Conservation (phyloP, 257 asterid species). For the Oldenlandia corymbosa region DNA sequence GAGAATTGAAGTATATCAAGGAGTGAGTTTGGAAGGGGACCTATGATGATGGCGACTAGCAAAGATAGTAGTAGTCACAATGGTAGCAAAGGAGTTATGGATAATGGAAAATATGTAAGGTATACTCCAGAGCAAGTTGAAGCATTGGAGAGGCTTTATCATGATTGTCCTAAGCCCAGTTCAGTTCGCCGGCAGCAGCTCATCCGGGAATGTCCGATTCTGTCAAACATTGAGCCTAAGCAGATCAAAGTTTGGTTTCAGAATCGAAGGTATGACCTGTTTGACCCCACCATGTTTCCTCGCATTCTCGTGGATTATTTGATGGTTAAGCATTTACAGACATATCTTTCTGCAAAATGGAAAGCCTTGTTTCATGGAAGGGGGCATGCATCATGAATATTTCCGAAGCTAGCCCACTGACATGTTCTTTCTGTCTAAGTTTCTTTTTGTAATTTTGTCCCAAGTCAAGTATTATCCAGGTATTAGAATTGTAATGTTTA, state of each 20-base stretch:
- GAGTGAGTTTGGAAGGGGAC: conserved; percentile 10
- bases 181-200: conserved; percentile 88
- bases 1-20: conserved; percentile 11
- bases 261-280: conserved; percentile 58
- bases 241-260: conserved; percentile 97
- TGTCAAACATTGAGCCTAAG: conserved; percentile 74
- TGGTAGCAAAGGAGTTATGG: conserved; percentile 33
- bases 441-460: background rate
- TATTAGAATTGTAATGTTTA: background rate
- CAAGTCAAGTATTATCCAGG: background rate
- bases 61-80: conserved; percentile 44
- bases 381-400: background rate
- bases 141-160: conserved; percentile 87
- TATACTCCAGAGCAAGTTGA: conserved; percentile 91
- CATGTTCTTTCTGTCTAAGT: background rate
- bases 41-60: conserved; percentile 49
- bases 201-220: conserved; percentile 78
- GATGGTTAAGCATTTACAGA: background rate
- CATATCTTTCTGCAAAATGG: background rate
- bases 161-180: conserved; percentile 87
- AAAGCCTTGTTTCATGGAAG: background rate
- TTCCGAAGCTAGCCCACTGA: background rate
- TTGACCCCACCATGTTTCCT: background rate
- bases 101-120: conserved; percentile 75
- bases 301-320: background rate